Evolutionary conservation across 2,329 filamentous ascomycete genomes (phyloP), one percentile per base, ranked within the genome.

Genomic region (Capronia coronata): DNA sequence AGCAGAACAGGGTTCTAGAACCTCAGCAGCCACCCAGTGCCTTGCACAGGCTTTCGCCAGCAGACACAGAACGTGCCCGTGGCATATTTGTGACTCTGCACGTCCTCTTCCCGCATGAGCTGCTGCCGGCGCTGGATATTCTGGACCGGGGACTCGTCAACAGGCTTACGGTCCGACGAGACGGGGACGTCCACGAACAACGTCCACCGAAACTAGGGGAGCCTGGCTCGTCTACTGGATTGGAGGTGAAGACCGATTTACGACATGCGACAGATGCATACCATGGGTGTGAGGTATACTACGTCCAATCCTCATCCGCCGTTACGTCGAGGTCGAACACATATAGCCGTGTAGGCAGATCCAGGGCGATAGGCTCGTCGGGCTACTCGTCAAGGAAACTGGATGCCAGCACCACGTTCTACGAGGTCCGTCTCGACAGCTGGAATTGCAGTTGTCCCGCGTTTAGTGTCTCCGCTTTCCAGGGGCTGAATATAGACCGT

Each of bases 401-500:
- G 1, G 54, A 61, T 60, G 18, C 59, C 56, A 34, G 56, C 61
- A 27, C 42, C 16, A 65, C 65, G 30, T 62, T 63, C 43, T 94
- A 96, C 67, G 73, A 86, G 59, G 86, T 97, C 13, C 79, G 83
- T 8, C 75, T 90, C 1, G 60, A 66, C 1, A 80, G 84, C 1
- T 97, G 93, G 93, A 89, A 85, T 66, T 98, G 93, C 67, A 87
- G 81, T 1, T 98, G 93, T 70, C 84, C 89, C 2, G 83, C 82
- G 1, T 97, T 97, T 66, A 77, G 84, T 0, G 83, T 94, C 55
- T 74, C 83, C 16, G 78, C 83, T 2, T 90, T 89, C 59, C 73
- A 75, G 21, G 60, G 63, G 14, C 65, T 48, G 19, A 41, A 38
- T 34, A 18, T 44, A 8, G 10, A 22, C 19, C 2, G n/a, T 29